Percentiles rank a stretch among this genome's conserved stretches.
Conservation (phyloP, 1,284 basidiomycete species). For the Cryptococcus maquisensis region DNA sequence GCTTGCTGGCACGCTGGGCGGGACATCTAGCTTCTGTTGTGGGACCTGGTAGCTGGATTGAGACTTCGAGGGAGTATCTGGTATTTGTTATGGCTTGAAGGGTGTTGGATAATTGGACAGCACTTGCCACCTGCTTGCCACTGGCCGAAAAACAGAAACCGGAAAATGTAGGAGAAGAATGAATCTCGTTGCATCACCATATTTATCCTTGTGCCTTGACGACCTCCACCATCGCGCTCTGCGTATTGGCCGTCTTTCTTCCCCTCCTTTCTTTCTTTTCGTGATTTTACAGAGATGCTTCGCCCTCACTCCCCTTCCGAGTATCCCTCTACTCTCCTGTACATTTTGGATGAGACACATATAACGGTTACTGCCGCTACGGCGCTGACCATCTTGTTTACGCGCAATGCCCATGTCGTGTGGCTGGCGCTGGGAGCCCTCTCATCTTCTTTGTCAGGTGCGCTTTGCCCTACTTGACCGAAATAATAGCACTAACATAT, state of each 20-base stretch:
- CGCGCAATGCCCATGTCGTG: slow-evolving; percentile 62
- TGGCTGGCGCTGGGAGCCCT: slow-evolving; percentile 67
- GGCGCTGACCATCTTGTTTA: slow-evolving; percentile 59
- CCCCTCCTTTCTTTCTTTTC: background rate
- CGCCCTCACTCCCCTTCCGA: slow-evolving; percentile 33
- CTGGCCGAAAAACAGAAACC: too few relatives aligned
- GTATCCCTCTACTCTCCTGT: slow-evolving; percentile 38
- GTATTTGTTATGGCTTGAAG: background rate
- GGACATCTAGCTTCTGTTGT: slow-evolving; percentile 7
- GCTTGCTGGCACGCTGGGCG: slow-evolving; percentile 34
- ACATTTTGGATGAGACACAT: slow-evolving; percentile 46
- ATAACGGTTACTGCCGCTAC: slow-evolving; percentile 60
- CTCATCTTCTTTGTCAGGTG: slow-evolving; percentile 54
- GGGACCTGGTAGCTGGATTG: background rate
- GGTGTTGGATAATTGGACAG: background rate
- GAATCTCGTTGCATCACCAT: too few relatives aligned
- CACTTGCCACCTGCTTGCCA: too few relatives aligned
- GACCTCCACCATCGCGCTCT: background rate
- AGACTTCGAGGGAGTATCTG: too few relatives aligned
- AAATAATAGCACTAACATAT: background rate
- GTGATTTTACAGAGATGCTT: slow-evolving; percentile 12
- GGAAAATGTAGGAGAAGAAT: too few relatives aligned
- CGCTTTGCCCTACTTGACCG: slow-evolving; percentile 3
- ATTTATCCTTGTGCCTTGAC: background rate
- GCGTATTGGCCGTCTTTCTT: background rate